Evolutionary conservation across 106 monocot species (phyloP), one percentile per base, ranked within the genome.

Genomic region (Hemerocallis citrina): DNA sequence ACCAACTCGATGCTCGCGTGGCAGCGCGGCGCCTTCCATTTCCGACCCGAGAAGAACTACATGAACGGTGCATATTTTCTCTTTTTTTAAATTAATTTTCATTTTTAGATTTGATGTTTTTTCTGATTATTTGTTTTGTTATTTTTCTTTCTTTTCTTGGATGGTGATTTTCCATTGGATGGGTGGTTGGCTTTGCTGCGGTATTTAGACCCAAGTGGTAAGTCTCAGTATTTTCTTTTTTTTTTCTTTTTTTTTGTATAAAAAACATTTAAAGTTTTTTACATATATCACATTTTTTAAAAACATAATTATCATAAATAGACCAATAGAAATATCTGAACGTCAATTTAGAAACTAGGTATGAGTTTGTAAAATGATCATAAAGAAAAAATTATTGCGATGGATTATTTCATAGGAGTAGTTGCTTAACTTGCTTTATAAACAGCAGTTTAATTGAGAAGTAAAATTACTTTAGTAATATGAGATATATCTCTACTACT

Each of bases 1-100:
- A 75, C 79, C 29, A 79, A 82, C 29, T 15, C 14, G 28, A 79
- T 79, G 81, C 79, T 82, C 16, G 59, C 47, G 28, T 87, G 82
- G 82, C 86, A 87, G 47, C 72, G 75, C 64, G 78, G 75, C 10
- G 72, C 43, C 23, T 87, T 82, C 79, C 82, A 82, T 59, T 87
- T 79, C 75, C 78, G 79, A 31, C 82, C 82, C 15, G 59, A 65
- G 37, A 75, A 72, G 42, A 86, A 87, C 59, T 82, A 82, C 73
- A 78, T 82, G 78, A 87, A 82, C 36, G 86, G 77, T 86, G 9
- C 5, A 1, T 35, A 15, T 32, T 44, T 9, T 52, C 25, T 34
- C 12, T 28, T 3, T 40, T 27, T 40, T 25, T 47, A 11, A 21
- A 12, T 29, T 36, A 36, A 10, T 20, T 16, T 35, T 23, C 9